Evolutionary conservation across 768 basidiomycete species (phyloP), one percentile per base, ranked within the genome.

Genomic region (Lentinula sp.): DNA sequence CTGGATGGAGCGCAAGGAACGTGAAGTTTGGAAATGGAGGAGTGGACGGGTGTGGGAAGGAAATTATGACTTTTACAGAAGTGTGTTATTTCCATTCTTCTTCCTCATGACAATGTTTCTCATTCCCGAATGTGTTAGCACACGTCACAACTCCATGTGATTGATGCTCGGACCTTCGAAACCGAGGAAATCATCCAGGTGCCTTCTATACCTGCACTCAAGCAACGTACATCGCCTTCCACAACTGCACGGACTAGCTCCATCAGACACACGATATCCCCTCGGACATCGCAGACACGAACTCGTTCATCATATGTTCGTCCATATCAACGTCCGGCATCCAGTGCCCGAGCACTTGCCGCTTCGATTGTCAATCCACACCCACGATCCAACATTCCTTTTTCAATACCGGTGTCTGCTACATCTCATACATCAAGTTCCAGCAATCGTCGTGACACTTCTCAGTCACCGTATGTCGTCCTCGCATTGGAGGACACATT

Each of bases 61-160:
- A 96, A 72, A 71, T 95, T 1, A 84, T 96, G 83, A 86, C 85
- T 0, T 97, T 95, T 73, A 93, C 94, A 15, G 94, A 95, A 85
- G 93, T 93, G 63, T 64, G 32, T 41, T 45, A 39, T 57, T 33
- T 28, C 48, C 43, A 9, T 20, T 50, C 53, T 33, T 51, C 35
- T 37, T 18, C 23, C 9, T 49, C 16, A 3, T 48, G 15, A 39
- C 33, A 20, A 3, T 46, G 10, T 37, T 39, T 60, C 16, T 59
- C 52, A 48, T 58, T 61, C 53, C 10, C 54, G 66, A 23, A 71
- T 63, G 12, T 53, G 51, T 18, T 65, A 95, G 91, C 93, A 96
- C 69, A 90, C 91, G 1, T 87, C 83, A 35, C 72, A 89, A 41
- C 70, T 96, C 7, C 95, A 97, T 67, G 78, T 95, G 60, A 77